These are phyloP conservation scores for Dryas alaskensis DNA, from an alignment of 306 rosid genomes.

Conservation along the genomic window DNA sequence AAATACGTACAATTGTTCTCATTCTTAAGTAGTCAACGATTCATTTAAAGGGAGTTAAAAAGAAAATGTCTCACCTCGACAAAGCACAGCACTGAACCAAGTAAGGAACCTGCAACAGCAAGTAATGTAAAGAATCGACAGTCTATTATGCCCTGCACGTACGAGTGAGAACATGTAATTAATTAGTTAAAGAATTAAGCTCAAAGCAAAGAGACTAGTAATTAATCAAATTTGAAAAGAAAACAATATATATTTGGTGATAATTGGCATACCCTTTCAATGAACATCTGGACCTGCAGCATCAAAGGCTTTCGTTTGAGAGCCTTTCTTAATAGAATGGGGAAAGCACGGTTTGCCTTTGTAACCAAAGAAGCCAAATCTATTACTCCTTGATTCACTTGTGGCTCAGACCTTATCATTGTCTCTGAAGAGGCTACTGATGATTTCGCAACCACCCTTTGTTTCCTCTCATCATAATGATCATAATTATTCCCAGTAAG, in stretches of 20 bases:
- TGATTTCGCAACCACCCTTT: conserved; percentile 20
- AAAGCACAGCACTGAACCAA: conserved; percentile 51
- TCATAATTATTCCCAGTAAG: background rate
- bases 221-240: background rate
- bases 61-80: conserved; percentile 34
- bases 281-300: conserved; percentile 37
- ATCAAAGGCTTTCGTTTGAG: conserved; percentile 11
- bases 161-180: too few relatives aligned
- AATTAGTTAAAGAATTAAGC: too few relatives aligned
- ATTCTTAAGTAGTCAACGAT: too few relatives aligned
- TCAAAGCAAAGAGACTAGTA: too few relatives aligned
- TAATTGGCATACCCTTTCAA: conserved; percentile 37
- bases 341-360: conserved; percentile 3
- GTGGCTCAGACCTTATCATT: background rate
- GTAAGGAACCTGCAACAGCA: conserved; percentile 48
- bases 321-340: conserved; percentile 21
- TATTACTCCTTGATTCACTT: conserved; percentile 6
- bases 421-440: conserved; percentile 3
- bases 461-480: conserved; percentile 4
- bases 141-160: conserved; percentile 38
- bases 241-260: background rate
- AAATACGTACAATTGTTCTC: too few relatives aligned
- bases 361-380: conserved; percentile 25
- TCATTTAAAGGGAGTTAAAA: background rate
- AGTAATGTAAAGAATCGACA: conserved; percentile 52